Evolutionary conservation across 108 stramenopile species (phyloP).

Genomic region (Skeletonema tropicum): DNA sequence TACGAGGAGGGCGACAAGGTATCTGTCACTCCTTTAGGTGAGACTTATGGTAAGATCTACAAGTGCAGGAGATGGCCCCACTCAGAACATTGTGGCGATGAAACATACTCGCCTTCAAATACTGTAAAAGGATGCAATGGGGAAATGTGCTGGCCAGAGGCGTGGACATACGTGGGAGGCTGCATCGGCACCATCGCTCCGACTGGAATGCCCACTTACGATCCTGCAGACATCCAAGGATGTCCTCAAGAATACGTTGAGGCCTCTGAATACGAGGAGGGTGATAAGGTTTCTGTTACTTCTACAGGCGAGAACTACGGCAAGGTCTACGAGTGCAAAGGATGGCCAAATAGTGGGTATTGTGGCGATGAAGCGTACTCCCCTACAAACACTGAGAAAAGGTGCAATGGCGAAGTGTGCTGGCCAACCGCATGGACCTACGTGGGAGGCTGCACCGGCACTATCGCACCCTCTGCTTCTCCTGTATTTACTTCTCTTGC

Average conservation of each 20-base stretch:
- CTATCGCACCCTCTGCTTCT: no score
- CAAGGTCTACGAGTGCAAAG: no score
- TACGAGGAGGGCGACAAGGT: constrained; percentile 30
- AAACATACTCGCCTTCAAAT: neutral
- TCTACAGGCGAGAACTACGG: neutral
- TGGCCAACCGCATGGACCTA: no score
- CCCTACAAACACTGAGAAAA: neutral
- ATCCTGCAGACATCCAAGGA: neutral
- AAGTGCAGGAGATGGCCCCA: no score
- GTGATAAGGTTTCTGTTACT: constrained; percentile 15
- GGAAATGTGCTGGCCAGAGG: neutral
- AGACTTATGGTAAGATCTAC: no score
- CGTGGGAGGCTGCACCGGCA: no score
- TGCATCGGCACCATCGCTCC: no score
- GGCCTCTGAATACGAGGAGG: constrained; percentile 11
- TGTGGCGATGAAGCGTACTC: no score
- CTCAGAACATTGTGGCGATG: no score
- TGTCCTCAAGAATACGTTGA: constrained; percentile 12
- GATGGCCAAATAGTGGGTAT: no score
- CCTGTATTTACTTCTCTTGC: neutral
- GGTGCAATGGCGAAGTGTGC: neutral
- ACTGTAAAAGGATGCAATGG: neutral
- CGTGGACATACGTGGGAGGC: no score
- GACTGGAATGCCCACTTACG: neutral
- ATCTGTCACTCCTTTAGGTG: neutral